phyloP scores from a whole-genome alignment of 2,329 filamentous ascomycete species.

The Neopestalotiopsis sp. region DNA sequence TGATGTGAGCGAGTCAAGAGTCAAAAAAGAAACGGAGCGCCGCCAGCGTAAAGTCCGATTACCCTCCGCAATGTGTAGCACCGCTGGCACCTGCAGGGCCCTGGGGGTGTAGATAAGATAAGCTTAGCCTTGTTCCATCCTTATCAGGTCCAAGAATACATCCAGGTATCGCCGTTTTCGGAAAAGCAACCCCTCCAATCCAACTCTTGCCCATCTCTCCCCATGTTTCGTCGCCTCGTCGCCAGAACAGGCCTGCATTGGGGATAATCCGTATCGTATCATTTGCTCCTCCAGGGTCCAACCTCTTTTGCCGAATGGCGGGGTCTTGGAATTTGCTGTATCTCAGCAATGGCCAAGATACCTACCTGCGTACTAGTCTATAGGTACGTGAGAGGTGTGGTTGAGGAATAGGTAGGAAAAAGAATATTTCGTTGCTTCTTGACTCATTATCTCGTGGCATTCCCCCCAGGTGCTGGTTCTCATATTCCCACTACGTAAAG shows the following conservation, averaged over 20 bases:
- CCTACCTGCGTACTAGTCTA: background rate
- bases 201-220: background rate
- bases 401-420: background rate
- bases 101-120: slow-evolving; percentile 8
- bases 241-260: background rate
- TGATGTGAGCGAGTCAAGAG: slow-evolving; percentile 8
- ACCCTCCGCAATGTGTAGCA: slow-evolving; percentile 10
- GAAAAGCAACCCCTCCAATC: slow-evolving; percentile 11
- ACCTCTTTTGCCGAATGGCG: slow-evolving; percentile 2
- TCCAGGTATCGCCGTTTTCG: slow-evolving; percentile 11
- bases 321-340: background rate
- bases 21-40: too few relatives aligned
- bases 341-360: background rate
- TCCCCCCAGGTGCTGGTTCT: background rate
- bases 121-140: slow-evolving; percentile 2
- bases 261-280: slow-evolving; percentile 3
- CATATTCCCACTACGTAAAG: slow-evolving; percentile 3
- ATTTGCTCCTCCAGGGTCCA: slow-evolving; percentile 8
- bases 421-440: slow-evolving; percentile 2
- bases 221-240: slow-evolving; percentile 4
- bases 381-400: background rate
- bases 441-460: slow-evolving; percentile 14
- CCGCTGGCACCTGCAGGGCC: background rate
- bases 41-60: slow-evolving; percentile 8
- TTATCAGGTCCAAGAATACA: slow-evolving; percentile 7